Conservation (phyloP, 2,329 filamentous ascomycete genomes). For the Trichoderma sp. region DNA sequence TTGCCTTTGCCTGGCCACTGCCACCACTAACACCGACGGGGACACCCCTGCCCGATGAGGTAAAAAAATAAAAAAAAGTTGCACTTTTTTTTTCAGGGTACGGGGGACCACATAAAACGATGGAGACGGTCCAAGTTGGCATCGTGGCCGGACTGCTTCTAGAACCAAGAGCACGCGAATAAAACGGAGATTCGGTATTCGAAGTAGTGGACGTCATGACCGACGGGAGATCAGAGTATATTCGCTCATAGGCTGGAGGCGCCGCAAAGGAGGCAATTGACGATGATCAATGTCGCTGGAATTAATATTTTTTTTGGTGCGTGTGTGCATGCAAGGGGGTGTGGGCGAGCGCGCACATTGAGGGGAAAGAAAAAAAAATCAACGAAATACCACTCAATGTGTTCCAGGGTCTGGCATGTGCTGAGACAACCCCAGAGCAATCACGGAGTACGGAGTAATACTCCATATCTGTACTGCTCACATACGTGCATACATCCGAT, state of each 20-base stretch:
- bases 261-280: not conserved
- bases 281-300: not conserved
- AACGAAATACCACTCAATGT: not conserved
- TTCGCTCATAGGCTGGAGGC: not conserved
- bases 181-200: not conserved
- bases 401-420: not conserved
- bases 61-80: slow-evolving; percentile 5
- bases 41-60: slow-evolving; percentile 3
- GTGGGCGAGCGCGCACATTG: not conserved
- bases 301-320: not conserved
- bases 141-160: slow-evolving; percentile 9
- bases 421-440: not conserved
- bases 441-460: slow-evolving; percentile 18
- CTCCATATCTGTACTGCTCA: not conserved
- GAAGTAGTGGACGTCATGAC: not conserved
- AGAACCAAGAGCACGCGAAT: slow-evolving; percentile 4
- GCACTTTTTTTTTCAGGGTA: not conserved
- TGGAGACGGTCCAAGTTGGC: not conserved
- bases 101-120: not conserved
- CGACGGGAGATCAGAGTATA: not conserved
- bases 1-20: not conserved
- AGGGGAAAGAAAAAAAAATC: not conserved
- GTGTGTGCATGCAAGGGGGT: not conserved
- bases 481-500: not conserved
- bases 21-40: not conserved